Evolutionary conservation across 2,329 filamentous ascomycete genomes (phyloP), one percentile per base, ranked within the genome.

Genomic region (Colletotrichum zoysiae): DNA sequence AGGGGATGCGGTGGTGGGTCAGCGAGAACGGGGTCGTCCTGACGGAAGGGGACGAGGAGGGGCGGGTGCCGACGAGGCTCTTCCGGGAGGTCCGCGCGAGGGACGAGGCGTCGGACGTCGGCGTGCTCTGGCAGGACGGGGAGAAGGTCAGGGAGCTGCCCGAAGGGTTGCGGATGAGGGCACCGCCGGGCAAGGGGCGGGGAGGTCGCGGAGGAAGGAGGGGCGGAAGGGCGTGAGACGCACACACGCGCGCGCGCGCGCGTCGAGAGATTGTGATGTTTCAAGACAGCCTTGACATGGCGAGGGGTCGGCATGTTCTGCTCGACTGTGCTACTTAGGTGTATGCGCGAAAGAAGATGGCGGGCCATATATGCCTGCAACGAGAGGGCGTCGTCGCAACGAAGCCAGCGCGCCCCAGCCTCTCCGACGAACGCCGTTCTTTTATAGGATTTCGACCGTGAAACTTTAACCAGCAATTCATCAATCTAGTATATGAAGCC

Each of bases 21-120:
- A 94, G 92, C 78, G 92, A 93, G 76, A 95, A 95, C 78, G 92
- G 89, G 2, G 93, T 95, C 11, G 86, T 95, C 73, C 82, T 95
- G 74, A 91, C 88, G 3, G 89, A 89, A 76, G 89, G 83, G 64
- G 84, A 82, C 71, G 88, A 82, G 58, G 82, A 89, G 5, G 93
- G 91, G 1, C 64, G 93, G 8, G 84, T 97, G 74, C 87, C 89
- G 88, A 88, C 82, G 87, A 89, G 77, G 95, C 95, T 1, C 88
- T 89, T 75, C 91, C 89, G 1, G 82, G 87, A 89, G 77, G 95
- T 95, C 1, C 88, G 89, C 74, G 91, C 89, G 0, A 82, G 91
- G 72, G 88, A 87, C 44, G 65, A 69, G 57, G 51, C 35, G 30
- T 40, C 46, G 16, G 48, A 48, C 8, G 86, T 91, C 1, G 90